Percentiles rank a stretch among this genome's conserved stretches.
Conservation (phyloP, 257 asterid species). For the Coffea eugenioides region DNA sequence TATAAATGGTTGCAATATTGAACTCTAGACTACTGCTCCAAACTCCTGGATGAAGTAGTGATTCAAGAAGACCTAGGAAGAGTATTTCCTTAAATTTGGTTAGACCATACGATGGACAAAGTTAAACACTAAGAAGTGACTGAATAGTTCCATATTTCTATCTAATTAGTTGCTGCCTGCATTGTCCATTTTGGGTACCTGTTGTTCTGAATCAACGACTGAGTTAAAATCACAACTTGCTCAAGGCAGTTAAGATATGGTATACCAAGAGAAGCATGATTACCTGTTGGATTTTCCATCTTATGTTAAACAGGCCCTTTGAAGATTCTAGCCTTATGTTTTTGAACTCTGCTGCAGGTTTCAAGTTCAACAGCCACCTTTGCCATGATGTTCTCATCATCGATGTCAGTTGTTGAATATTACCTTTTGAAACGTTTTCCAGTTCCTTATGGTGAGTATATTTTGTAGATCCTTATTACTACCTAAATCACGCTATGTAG, state of each 20-base stretch:
- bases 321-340: not conserved
- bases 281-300: not conserved
- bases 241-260: not conserved
- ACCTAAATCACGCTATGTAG: not conserved
- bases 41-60: not conserved
- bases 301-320: not conserved
- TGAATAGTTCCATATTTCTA: not conserved
- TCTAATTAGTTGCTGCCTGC: not conserved
- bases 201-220: not conserved
- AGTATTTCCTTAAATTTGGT: not conserved
- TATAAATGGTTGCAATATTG: not conserved
- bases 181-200: not conserved
- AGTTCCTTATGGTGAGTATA: conserved; percentile 76
- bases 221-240: not conserved
- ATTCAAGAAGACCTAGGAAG: not conserved
- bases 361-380: conserved; percentile 98
- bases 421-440: conserved; percentile 92
- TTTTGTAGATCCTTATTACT: not conserved
- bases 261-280: not conserved
- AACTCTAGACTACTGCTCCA: not conserved
- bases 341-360: conserved; percentile 48
- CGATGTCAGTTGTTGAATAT: conserved; percentile 96
- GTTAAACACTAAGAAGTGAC: not conserved
- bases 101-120: not conserved
- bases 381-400: conserved; percentile 98